A percentile compares a stretch with the other conserved stretches of the same genome.
These are phyloP conservation scores for Lasiosphaeriaceae sp. DNA, from an alignment of 495 filamentous ascomycete genomes.

Conservation along the genomic window DNA sequence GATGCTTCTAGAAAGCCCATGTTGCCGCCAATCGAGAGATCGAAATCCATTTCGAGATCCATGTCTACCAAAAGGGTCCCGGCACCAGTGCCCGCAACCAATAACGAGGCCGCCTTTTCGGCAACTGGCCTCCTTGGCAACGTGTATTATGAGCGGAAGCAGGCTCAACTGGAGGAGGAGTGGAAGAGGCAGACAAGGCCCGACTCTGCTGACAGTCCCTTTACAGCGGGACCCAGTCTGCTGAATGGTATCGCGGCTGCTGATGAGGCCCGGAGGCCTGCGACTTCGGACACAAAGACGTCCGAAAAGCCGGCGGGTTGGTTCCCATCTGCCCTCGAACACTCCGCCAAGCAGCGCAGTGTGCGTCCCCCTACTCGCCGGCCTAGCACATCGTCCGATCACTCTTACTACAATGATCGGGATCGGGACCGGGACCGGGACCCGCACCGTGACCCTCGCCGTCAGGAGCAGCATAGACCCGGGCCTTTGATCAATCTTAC, in stretches of 20 bases:
- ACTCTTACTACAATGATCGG: slow-evolving; percentile 3
- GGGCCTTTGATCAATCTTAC: slow-evolving; percentile 68
- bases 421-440: neutral
- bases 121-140: slow-evolving; percentile 39
- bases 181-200: slow-evolving; percentile 3
- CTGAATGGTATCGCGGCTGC: slow-evolving; percentile 34
- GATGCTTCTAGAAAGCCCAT: slow-evolving; percentile 19
- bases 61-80: neutral
- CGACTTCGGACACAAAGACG: neutral
- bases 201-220: slow-evolving; percentile 28
- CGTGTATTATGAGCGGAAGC: slow-evolving; percentile 39
- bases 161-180: slow-evolving; percentile 21
- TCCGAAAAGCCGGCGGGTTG: slow-evolving; percentile 25
- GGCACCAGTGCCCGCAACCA: neutral
- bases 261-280: neutral
- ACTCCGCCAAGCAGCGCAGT: slow-evolving; percentile 33
- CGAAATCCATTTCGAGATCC: neutral
- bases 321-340: slow-evolving; percentile 45
- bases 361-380: slow-evolving; percentile 12
- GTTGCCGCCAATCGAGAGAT: slow-evolving; percentile 1
- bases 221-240: slow-evolving; percentile 48
- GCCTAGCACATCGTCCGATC: slow-evolving; percentile 15
- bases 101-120: slow-evolving; percentile 27
- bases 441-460: slow-evolving; percentile 20
- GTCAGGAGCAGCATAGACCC: slow-evolving; percentile 9